Evolutionary conservation across 768 basidiomycete genomes (phyloP), one percentile per base, ranked within the genome.

Genomic region (Grammothele lineata): DNA sequence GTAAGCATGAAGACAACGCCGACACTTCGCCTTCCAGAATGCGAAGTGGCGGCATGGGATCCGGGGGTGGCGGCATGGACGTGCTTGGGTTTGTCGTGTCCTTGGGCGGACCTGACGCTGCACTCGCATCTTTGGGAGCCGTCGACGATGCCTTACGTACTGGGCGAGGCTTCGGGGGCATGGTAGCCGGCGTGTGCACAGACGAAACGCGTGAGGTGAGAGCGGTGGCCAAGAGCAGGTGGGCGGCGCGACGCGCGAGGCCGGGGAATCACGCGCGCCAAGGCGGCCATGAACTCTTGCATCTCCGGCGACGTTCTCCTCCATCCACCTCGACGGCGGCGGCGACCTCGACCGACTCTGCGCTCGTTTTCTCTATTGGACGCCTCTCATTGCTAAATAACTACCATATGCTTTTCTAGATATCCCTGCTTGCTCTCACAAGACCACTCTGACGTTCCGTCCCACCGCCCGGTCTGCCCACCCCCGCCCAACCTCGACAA

Each of bases 1-100:
- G 80, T 21, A 90, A 68, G 60, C 76, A 82, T 9, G 63, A 60
- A 4, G 71, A 64, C 37, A 91, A 60, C 0, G 79, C 82, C 26
- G 70, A 70, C 51, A 82, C 70, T 64, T 91, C 88, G n/a, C 77
- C 73, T 39, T 85, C 78, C 3, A 91, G 64, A 14, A 81, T 75
- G 4, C 64, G 62, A 43, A 58, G 57, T 11, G 66, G 67, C 15
- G 54, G 57, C 7, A 62, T 64, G 41, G 77, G 76, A 36, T 63
- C 64, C 7, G 76, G 75, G 1, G 76, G 75, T 3, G 83, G 81
- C 5, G 76, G 76, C 77, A 85, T 83, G 2, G 73, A 58, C 0
- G 55, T 57, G 30, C 59, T 61, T 35, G 43, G 36, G 6, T 56
- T 55, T 34, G 38, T 19, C 2, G 58, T 33, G 26, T 42, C 37